A percentile compares a stretch with the other conserved stretches of the same genome.
Conservation (phyloP, 768 basidiomycete species). For the Jaapia argillacea region DNA sequence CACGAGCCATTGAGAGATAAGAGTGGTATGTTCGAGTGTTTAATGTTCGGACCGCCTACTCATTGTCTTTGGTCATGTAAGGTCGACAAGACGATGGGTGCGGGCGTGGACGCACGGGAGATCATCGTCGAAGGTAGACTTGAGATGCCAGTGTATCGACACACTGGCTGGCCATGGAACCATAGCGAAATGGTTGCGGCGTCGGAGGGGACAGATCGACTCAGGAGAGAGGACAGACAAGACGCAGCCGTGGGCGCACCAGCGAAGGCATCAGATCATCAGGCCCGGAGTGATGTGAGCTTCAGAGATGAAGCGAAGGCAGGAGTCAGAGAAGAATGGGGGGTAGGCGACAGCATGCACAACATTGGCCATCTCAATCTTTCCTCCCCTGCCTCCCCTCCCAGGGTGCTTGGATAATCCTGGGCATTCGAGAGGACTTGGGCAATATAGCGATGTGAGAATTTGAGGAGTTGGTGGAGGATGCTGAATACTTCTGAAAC, state of each 20-base stretch:
- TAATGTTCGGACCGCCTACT: too few species aligned
- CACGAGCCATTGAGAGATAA: too few species aligned
- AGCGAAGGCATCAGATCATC: too few species aligned
- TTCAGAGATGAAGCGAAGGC: too few species aligned
- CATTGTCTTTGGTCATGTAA: too few species aligned
- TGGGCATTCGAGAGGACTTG: constrained; percentile 80
- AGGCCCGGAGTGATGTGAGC: too few species aligned
- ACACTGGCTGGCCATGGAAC: constrained; percentile 69
- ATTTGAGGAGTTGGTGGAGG: constrained; percentile 80
- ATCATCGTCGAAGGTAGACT: constrained; percentile 15
- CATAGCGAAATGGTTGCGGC: constrained; percentile 69
- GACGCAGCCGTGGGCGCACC: too few species aligned
- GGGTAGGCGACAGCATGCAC: too few species aligned
- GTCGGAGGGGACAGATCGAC: constrained; percentile 34
- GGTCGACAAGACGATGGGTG: constrained; percentile 8
- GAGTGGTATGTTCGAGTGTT: too few species aligned
- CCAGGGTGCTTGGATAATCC: constrained; percentile 83
- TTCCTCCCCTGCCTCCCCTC: constrained; percentile 59
- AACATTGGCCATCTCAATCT: too few species aligned
- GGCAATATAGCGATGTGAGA: constrained; percentile 74
- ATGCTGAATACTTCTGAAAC: constrained; percentile 87
- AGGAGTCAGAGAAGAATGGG: too few species aligned
- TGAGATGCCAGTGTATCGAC: constrained; percentile 68
- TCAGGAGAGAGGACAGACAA: constrained; percentile 31
- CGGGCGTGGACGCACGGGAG: constrained; percentile 19